Percentiles rank a stretch among this genome's conserved stretches.
These are phyloP conservation scores for Sclerotinia subarctica DNA, from an alignment of 2,329 filamentous ascomycete species.

Conservation along the genomic window DNA sequence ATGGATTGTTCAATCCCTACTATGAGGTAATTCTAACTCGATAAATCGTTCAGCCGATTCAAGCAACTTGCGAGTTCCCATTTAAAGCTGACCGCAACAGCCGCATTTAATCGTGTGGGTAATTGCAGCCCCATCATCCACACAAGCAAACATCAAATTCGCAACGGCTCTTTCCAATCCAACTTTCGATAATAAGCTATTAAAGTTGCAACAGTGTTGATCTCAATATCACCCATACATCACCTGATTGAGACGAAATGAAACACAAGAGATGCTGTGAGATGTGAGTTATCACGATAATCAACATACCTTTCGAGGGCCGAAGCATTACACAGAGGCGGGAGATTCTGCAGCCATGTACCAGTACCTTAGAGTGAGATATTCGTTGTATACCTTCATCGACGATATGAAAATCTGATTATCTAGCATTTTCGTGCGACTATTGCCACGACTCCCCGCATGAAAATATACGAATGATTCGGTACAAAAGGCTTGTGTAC, in stretches of 20 bases:
- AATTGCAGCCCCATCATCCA: slow-evolving; percentile 8
- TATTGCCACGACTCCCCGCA: slow-evolving; percentile 14
- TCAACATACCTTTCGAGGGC: slow-evolving; percentile 17
- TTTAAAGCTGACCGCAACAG: background rate
- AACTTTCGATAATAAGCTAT: background rate
- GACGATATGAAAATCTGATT: slow-evolving; percentile 5
- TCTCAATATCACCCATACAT: slow-evolving; percentile 2
- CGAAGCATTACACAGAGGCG: slow-evolving; percentile 23
- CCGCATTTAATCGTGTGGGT: slow-evolving; percentile 29
- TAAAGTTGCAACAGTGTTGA: background rate
- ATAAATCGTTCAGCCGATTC: background rate
- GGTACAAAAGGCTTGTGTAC: background rate
- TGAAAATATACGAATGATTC: background rate
- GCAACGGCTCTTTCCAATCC: slow-evolving; percentile 26
- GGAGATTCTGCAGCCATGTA: slow-evolving; percentile 5
- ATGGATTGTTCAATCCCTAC: background rate
- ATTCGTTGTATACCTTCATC: background rate
- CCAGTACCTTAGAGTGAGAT: background rate
- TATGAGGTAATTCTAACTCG: background rate
- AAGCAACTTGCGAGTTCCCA: background rate
- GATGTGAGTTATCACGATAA: slow-evolving; percentile 27
- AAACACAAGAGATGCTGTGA: slow-evolving; percentile 28
- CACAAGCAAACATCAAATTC: background rate
- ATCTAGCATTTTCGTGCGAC: slow-evolving; percentile 19
- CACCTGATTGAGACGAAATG: slow-evolving; percentile 27